A percentile compares a stretch with the other conserved stretches of the same genome.
Conservation (phyloP, 2,329 filamentous ascomycete genomes). For the Neofusicoccum ribis region DNA sequence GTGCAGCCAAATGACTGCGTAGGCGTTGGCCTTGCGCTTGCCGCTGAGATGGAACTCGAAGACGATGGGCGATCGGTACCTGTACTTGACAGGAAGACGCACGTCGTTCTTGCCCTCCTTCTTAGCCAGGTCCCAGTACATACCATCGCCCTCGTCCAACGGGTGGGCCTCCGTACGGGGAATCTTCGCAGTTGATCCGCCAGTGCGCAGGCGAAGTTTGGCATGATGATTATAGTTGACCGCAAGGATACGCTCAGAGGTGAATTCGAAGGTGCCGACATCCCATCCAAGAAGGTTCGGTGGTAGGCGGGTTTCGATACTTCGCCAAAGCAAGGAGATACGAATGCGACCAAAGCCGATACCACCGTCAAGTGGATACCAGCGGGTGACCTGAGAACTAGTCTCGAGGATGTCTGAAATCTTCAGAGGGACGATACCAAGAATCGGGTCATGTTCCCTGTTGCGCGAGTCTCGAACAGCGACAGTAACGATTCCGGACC, state of each 20-base stretch:
- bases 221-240: constrained; percentile 61
- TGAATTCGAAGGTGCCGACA: constrained; percentile 90
- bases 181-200: constrained; percentile 75
- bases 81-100: constrained; percentile 82
- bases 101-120: constrained; percentile 56
- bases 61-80: constrained; percentile 86
- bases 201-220: constrained; percentile 78
- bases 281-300: constrained; percentile 88
- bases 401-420: constrained; percentile 85
- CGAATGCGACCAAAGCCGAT: constrained; percentile 86
- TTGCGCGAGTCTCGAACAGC: constrained; percentile 87
- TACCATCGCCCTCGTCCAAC: constrained; percentile 59
- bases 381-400: constrained; percentile 81
- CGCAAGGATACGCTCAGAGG: constrained; percentile 68
- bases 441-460: constrained; percentile 89
- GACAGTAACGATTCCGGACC: constrained; percentile 80
- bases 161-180: constrained; percentile 63
- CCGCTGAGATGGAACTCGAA: constrained; percentile 77
- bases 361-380: constrained; percentile 96
- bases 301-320: constrained; percentile 82
- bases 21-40: constrained; percentile 71
- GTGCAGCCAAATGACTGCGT: constrained; percentile 82
- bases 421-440: constrained; percentile 87
- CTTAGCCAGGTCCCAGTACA: constrained; percentile 59
- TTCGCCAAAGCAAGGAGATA: constrained; percentile 86